Evolutionary conservation across 1,284 basidiomycete species (phyloP).

Genomic region (Ustilago vetiveriae): DNA sequence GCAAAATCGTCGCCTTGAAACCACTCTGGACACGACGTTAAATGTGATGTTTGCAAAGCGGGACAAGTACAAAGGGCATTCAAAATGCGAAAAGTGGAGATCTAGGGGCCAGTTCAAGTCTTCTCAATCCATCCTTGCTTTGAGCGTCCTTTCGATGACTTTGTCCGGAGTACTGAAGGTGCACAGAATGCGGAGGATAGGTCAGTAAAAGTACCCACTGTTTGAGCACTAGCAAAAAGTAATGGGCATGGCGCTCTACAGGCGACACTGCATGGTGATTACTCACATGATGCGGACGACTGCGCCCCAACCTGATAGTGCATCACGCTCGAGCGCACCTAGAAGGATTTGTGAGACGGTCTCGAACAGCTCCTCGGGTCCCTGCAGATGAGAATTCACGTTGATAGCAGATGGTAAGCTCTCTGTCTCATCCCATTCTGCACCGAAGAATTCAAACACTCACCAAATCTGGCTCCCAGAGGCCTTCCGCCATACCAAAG

Average conservation of each 20-base stretch:
- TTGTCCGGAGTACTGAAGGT: slow-evolving; percentile 61
- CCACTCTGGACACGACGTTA: no score
- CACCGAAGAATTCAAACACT: slow-evolving; percentile 30
- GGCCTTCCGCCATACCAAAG: slow-evolving; percentile 95
- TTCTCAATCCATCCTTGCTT: slow-evolving; percentile 76
- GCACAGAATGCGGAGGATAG: neutral
- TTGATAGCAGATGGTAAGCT: neutral
- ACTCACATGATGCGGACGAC: slow-evolving; percentile 94
- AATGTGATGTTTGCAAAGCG: slow-evolving; percentile 2
- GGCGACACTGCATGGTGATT: neutral
- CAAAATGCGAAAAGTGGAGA: neutral
- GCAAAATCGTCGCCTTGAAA: no score
- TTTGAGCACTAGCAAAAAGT: neutral
- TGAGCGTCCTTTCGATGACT: slow-evolving; percentile 64
- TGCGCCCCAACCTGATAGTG: slow-evolving; percentile 95
- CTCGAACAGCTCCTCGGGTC: slow-evolving; percentile 96
- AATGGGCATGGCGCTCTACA: no score
- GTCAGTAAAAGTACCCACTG: neutral
- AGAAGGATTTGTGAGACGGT: slow-evolving; percentile 96
- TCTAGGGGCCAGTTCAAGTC: no score
- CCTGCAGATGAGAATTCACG: slow-evolving; percentile 67
- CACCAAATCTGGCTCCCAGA: slow-evolving; percentile 95
- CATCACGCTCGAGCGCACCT: slow-evolving; percentile 95
- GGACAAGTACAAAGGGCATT: slow-evolving; percentile 40
- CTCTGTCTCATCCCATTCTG: neutral